Evolutionary conservation across 2,329 filamentous ascomycete genomes (phyloP).

Genomic region (Xylaria sp.): DNA sequence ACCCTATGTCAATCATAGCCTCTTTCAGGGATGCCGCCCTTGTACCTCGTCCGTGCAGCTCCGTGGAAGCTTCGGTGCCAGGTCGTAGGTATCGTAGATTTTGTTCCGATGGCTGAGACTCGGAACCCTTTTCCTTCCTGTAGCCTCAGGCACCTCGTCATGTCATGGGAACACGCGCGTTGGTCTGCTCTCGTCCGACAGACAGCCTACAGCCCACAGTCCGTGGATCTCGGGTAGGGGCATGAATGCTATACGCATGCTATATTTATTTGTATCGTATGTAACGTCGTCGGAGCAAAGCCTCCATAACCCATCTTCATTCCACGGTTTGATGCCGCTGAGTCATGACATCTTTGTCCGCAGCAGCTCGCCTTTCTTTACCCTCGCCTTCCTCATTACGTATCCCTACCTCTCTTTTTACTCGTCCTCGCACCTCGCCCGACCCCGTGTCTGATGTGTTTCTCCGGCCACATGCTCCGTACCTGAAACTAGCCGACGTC

Average conservation of each 20-base stretch:
- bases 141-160: neutral
- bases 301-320: conserved; percentile 6
- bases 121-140: neutral
- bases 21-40: no score
- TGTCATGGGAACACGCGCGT: neutral
- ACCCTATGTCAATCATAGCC: no score
- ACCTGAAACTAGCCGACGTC: neutral
- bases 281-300: conserved; percentile 23
- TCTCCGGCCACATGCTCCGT: neutral
- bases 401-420: neutral
- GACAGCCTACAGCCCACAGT: neutral
- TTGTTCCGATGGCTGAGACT: conserved; percentile 1
- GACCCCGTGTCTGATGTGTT: neutral
- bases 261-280: neutral
- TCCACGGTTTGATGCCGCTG: neutral
- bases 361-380: neutral
- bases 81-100: neutral
- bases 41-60: no score
- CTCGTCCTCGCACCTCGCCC: neutral
- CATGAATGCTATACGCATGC: neutral
- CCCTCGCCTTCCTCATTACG: neutral
- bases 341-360: conserved; percentile 19
- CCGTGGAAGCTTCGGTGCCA: neutral
- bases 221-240: neutral
- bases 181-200: neutral